Evolutionary conservation across 228 moss, liverwort and hornwort genomes (phyloP).

Genomic region (Sphagnum fallax): DNA sequence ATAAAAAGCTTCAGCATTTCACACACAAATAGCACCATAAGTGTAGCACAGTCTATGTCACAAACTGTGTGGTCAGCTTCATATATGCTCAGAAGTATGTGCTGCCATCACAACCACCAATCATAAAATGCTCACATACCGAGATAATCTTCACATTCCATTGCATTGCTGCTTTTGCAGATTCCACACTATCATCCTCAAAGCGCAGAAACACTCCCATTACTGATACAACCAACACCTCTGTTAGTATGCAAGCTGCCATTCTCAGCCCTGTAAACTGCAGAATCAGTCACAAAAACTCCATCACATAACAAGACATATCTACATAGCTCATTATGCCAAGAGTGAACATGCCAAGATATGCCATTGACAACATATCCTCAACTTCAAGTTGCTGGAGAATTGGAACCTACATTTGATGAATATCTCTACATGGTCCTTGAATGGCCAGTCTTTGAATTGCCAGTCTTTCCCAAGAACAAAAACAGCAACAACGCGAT

Average conservation of each 20-base stretch:
- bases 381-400: too few species aligned
- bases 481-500: conserved; percentile 88
- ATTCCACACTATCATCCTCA: conserved; percentile 99
- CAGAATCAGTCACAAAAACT: not conserved
- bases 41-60: not conserved
- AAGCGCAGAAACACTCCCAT: conserved; percentile 89
- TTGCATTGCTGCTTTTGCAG: conserved; percentile 89
- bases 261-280: not conserved
- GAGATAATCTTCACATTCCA: conserved; percentile 98
- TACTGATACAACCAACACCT: conserved; percentile 37
- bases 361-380: too few species aligned
- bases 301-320: not conserved
- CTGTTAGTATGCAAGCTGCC: not conserved
- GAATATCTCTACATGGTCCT: conserved; percentile 92
- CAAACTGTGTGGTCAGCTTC: not conserved
- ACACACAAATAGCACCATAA: not conserved
- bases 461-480: conserved; percentile 99
- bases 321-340: too few species aligned
- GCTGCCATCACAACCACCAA: not conserved
- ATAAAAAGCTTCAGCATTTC: conserved; percentile 1
- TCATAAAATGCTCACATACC: conserved; percentile 15
- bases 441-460: conserved; percentile 98
- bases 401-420: conserved; percentile 64
- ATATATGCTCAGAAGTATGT: not conserved
- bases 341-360: too few species aligned